Conservation (phyloP, 2,329 filamentous ascomycete species). For the Biscogniauxia marginata region DNA sequence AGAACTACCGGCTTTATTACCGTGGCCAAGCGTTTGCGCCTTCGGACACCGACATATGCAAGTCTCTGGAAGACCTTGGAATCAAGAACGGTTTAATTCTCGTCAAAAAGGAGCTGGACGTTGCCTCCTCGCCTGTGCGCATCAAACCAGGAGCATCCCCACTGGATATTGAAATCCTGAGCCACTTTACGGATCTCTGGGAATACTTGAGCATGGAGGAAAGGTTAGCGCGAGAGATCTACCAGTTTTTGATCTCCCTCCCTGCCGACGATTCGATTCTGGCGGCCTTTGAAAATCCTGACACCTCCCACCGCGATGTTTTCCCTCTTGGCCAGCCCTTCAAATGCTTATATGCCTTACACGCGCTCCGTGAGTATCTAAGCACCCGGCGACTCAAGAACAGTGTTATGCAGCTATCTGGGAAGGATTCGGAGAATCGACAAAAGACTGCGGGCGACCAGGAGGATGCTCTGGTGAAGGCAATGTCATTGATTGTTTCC, state of each 20-base stretch:
- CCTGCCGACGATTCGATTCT: constrained; percentile 65
- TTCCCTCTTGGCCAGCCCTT: constrained; percentile 70
- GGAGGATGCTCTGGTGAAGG: constrained; percentile 40
- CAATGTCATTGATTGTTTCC: constrained; percentile 54
- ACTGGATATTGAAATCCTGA: constrained; percentile 76
- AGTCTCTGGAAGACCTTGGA: constrained; percentile 66
- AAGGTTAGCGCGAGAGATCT: constrained; percentile 67
- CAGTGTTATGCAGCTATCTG: constrained; percentile 25
- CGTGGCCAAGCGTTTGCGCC: constrained; percentile 65
- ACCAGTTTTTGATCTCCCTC: constrained; percentile 67
- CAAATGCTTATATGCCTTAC: constrained; percentile 70
- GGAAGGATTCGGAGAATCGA: constrained; percentile 20
- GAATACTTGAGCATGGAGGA: constrained; percentile 74
- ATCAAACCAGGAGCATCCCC: constrained; percentile 53
- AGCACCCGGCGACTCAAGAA: constrained; percentile 34
- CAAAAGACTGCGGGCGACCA: constrained; percentile 25
- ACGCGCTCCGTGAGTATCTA: constrained; percentile 65
- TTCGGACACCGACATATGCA: constrained; percentile 55
- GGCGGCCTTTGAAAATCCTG: constrained; percentile 54
- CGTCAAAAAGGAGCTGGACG: constrained; percentile 57
- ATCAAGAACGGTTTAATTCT: constrained; percentile 65
- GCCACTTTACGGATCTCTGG: constrained; percentile 83
- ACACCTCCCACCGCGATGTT: constrained; percentile 55
- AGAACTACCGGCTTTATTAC: constrained; percentile 72
- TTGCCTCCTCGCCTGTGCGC: constrained; percentile 40